Percentiles rank a stretch among this genome's conserved stretches.
Evolutionary conservation across 1,139 yeast genomes (phyloP).

Genomic region (Yamadazyma trypodendri): DNA sequence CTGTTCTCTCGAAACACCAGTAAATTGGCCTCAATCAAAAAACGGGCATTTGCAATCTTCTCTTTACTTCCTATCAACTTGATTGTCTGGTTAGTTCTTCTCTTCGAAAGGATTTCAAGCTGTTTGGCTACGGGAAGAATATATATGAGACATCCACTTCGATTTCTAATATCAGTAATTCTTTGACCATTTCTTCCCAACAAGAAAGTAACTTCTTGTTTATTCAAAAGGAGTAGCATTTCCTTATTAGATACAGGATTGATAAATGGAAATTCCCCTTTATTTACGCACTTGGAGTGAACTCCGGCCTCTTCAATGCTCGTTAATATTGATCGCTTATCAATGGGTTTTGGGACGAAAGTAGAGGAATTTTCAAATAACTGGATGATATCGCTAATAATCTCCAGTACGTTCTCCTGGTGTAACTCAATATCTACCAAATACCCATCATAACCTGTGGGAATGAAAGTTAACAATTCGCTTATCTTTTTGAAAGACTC

Average conservation of each 20-base stretch:
- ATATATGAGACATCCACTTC: constrained; percentile 28
- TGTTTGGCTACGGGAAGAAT: constrained; percentile 18
- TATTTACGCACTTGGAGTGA: no score
- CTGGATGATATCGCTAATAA: constrained; percentile 8
- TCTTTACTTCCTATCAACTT: constrained; percentile 16
- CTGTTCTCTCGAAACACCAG: constrained; percentile 9
- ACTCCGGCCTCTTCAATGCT: constrained; percentile 5
- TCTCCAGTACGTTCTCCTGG: constrained; percentile 10
- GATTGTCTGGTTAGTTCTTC: constrained; percentile 10
- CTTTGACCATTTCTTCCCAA: constrained; percentile 29
- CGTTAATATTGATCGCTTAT: constrained; percentile 3
- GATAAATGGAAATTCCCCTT: not conserved
- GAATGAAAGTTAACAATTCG: constrained; percentile 9
- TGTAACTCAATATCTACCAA: constrained; percentile 10
- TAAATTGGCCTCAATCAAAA: constrained; percentile 15
- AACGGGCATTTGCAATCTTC: constrained; percentile 19
- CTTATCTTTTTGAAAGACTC: constrained; percentile 4
- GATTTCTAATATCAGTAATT: constrained; percentile 24
- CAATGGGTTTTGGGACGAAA: not conserved
- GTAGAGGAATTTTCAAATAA: constrained; percentile 4
- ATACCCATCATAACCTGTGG: constrained; percentile 14
- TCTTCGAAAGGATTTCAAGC: constrained; percentile 9
- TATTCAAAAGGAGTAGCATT: constrained; percentile 10
- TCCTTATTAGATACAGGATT: constrained; percentile 5
- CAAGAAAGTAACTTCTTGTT: constrained; percentile 28